These are phyloP conservation scores for Oryza punctata DNA, from an alignment of 176 grass and related monocot genomes.

Conservation along the genomic window DNA sequence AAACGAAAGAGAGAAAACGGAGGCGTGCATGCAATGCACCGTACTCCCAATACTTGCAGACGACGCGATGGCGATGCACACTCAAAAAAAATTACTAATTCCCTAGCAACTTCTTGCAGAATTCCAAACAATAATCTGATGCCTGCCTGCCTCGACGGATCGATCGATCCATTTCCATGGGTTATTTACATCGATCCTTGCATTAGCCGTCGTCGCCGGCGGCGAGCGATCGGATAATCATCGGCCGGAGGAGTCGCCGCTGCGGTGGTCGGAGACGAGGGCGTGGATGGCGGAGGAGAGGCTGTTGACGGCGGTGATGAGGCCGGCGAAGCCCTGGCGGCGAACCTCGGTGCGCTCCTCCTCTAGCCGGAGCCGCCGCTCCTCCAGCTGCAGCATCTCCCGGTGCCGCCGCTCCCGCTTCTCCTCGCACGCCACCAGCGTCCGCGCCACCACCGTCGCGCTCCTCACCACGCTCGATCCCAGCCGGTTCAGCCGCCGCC, in stretches of 20 bases:
- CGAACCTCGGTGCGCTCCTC: constrained; percentile 82
- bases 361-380: constrained; percentile 80
- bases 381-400: constrained; percentile 85
- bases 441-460: constrained; percentile 85
- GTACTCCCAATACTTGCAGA: too few species aligned
- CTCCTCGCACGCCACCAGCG: constrained; percentile 91
- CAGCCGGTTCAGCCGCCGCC: constrained; percentile 61
- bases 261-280: constrained; percentile 82
- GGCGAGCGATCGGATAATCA: too few species aligned
- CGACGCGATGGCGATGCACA: neutral
- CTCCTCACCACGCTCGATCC: constrained; percentile 88
- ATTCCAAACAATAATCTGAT: neutral
- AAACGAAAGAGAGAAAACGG: neutral
- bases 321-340: constrained; percentile 81
- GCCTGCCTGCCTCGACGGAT: too few species aligned
- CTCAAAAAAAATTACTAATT: constrained; percentile 10
- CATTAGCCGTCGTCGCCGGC: neutral
- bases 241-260: constrained; percentile 55
- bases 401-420: constrained; percentile 87
- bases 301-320: constrained; percentile 88
- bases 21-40: neutral
- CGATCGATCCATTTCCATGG: neutral
- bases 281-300: constrained; percentile 89
- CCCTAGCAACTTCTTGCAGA: neutral
- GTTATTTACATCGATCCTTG: constrained; percentile 43